Evolutionary conservation across 2,329 filamentous ascomycete species (phyloP).

Genomic region (Thelonectria discophora): DNA sequence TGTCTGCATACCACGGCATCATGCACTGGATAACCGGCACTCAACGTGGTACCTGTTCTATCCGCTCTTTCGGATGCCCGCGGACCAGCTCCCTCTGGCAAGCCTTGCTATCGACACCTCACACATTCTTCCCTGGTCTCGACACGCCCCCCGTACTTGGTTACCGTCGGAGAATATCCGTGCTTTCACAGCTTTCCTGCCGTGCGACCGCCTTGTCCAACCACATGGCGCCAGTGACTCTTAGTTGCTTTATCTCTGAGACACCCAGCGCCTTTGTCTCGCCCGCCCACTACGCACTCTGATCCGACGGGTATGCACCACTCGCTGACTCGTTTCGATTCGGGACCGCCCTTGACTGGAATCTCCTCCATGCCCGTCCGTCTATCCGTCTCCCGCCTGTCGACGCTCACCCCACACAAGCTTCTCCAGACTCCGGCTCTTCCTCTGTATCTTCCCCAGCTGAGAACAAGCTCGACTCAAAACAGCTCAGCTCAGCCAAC

Average conservation of each 20-base stretch:
- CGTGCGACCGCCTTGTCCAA: background rate
- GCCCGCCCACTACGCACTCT: too few species aligned
- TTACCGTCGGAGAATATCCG: constrained; percentile 2
- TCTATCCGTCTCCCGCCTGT: too few species aligned
- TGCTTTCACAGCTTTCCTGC: background rate
- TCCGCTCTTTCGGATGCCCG: background rate
- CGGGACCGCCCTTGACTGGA: too few species aligned
- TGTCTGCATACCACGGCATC: background rate
- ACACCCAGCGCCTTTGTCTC: background rate
- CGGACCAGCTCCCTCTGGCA: background rate
- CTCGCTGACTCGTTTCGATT: too few species aligned
- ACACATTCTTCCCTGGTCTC: constrained; percentile 5
- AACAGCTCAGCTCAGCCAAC: too few species aligned
- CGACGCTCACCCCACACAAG: background rate
- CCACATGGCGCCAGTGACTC: constrained; percentile 10
- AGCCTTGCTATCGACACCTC: background rate
- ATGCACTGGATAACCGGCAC: too few species aligned
- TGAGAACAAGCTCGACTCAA: background rate
- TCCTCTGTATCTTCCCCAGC: background rate
- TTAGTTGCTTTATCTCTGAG: background rate
- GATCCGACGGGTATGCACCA: too few species aligned
- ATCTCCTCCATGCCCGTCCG: background rate
- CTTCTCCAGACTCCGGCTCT: too few species aligned
- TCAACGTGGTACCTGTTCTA: background rate
- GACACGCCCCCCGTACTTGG: constrained; percentile 5